phyloP scores from a whole-genome alignment of 169 alveolate genomes.

The Plasmodium inui region DNA sequence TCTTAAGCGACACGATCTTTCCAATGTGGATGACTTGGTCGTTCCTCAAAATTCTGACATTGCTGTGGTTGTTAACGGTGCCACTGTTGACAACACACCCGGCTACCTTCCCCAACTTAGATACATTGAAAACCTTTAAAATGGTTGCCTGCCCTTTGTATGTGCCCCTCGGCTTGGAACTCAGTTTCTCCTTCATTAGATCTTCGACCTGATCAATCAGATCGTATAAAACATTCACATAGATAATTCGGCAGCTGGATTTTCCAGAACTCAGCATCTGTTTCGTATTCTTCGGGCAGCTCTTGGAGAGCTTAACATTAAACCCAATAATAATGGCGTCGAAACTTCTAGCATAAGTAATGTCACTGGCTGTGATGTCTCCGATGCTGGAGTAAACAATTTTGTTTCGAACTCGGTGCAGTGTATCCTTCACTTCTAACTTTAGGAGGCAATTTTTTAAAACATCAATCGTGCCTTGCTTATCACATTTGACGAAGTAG shows the following conservation, averaged over 20 bases:
- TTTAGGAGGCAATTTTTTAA: conserved; percentile 24
- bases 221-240: conserved; percentile 52
- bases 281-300: not conserved
- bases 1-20: conserved; percentile 39
- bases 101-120: conserved; percentile 60
- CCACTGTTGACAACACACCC: conserved; percentile 61
- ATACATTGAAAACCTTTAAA: conserved; percentile 45
- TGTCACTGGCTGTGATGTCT: conserved; percentile 55
- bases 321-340: conserved; percentile 53
- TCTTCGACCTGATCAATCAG: conserved; percentile 1
- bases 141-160: conserved; percentile 34
- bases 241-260: not conserved
- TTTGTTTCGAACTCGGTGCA: conserved; percentile 36
- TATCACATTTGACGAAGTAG: conserved; percentile 55
- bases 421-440: conserved; percentile 23
- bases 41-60: conserved; percentile 38
- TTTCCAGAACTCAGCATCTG: not conserved
- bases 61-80: conserved; percentile 34
- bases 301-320: conserved; percentile 37
- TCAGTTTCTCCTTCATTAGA: conserved; percentile 45
- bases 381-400: conserved; percentile 58
- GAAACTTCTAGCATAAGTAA: conserved; percentile 41
- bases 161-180: conserved; percentile 42
- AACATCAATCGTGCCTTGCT: conserved; percentile 65
- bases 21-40: conserved; percentile 32